These are phyloP conservation scores for Penicillium sp. DNA, from an alignment of 2,329 filamentous ascomycete genomes.

Conservation along the genomic window DNA sequence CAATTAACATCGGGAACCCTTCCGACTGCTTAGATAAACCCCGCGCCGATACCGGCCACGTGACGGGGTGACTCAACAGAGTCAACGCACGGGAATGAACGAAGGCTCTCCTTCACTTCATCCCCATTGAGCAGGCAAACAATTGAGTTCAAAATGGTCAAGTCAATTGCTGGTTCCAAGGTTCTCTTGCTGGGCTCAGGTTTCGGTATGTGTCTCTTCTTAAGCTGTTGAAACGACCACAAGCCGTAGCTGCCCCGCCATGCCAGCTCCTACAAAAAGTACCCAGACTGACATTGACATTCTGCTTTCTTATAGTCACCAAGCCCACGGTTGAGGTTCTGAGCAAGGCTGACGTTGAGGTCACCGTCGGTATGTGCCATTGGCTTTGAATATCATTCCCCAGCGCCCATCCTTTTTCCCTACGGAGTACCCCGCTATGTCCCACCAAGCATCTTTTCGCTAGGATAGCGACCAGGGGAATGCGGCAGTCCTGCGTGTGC, in stretches of 20 bases:
- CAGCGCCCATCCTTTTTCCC: not conserved
- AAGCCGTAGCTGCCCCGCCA: constrained; percentile 22
- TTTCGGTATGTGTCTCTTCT: constrained; percentile 33
- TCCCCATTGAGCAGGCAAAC: constrained; percentile 13
- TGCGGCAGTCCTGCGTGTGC: not conserved
- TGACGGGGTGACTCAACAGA: constrained; percentile 29
- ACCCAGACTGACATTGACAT: constrained; percentile 12
- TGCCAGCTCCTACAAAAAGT: constrained; percentile 4
- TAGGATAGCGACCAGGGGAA: not conserved
- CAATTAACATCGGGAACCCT: not conserved
- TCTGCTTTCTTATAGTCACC: constrained; percentile 48
- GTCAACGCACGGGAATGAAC: constrained; percentile 19
- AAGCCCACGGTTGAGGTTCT: constrained; percentile 67
- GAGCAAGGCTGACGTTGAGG: constrained; percentile 59
- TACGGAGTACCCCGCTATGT: constrained; percentile 9
- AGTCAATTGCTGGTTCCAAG: constrained; percentile 41
- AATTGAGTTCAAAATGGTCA: constrained; percentile 35
- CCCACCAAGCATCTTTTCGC: not conserved
- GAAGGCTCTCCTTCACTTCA: constrained; percentile 13
- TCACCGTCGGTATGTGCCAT: constrained; percentile 62
- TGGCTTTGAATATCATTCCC: not conserved
- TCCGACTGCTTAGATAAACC: constrained; percentile 15
- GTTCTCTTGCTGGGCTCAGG: constrained; percentile 42
- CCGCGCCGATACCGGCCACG: constrained; percentile 34
- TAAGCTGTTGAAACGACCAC: not conserved